Evolutionary conservation across 352 stramenopile species (phyloP), one percentile per base, ranked within the genome.

Genomic region (Pilasporangium apinafurcum): DNA sequence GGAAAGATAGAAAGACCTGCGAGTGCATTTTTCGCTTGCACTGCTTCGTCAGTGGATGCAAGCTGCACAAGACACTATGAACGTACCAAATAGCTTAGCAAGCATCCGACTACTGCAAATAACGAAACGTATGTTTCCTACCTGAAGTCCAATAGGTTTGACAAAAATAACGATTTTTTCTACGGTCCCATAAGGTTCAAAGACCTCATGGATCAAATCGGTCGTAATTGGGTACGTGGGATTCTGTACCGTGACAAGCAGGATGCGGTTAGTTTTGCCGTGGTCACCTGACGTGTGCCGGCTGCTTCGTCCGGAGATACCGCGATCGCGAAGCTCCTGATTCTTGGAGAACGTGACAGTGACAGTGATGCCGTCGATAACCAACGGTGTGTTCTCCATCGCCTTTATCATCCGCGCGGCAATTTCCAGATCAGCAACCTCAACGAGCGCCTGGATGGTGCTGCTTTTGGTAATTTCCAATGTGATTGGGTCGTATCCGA

Each of bases 241-340:
- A 48, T 80, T 82, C 51, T 84, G 71, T 31, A 84, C 62, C n/a
- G 71, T 84, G 13, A 82, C 65, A 18, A 84, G 62, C 52, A 84
- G 30, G 39, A 84, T 84, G 37, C 68, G 68, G 39, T 84, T 82
- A 46, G 44, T 53, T 21, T 62, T 54, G 5, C 31, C 54, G 20
- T 38, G 27, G 21, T 47, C 18, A 3, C 9, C 3, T 9, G 22
- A 26, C 3, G 52, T 38, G 26, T 24, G 24, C 8, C 33, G 25
- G 9, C 45, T 24, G 13, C 26, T 24, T 5, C 53, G 28, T n/a
- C 50, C 36, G 12, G 49, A 38, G 14, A 44, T 22, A 5, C 44
- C 37, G 13, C 52, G 55, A 18, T 74, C 65, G 44, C 65, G 65
- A 14, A 80, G 59, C 59, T 84, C 65, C 51, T 80, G 71, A 52